Base-by-base conservation (phyloP, 495 filamentous ascomycete species). In the Pseudevernia furfuracea region DNA sequence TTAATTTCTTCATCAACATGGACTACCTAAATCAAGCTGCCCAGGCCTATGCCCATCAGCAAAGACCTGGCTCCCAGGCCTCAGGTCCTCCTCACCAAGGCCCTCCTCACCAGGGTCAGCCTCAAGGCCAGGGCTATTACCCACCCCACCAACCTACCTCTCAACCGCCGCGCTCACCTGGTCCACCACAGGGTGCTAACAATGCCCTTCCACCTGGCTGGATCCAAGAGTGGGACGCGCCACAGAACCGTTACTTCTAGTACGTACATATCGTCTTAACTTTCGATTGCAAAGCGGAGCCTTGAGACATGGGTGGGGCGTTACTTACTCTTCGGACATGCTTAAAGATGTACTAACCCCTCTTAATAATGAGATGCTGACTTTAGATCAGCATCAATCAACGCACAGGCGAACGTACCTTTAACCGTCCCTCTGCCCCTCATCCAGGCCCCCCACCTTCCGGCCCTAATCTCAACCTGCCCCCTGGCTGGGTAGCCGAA, bases 201-300 rank as follows among this genome's bases (percentile, higher is more conserved):
- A 21, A 34, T 55, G 30, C 17, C 21, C 52, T 55, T 6, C 52
- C 52, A 10, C 52, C 52, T 19, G 52, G 52, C 30, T 55, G 52
- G 52, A 55, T 55, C 30, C 30, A 55, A 55, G 52, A 55, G 30
- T 55, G 52, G 52, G 52, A 55, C 52, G 52, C 52, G 14, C 52
- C 52, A 34, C 30, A 55, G 10, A 55, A 55, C 12, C 52, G 52
- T 3, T 55, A 34, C 30, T 55, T 55, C 17, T 55, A 55, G 52
- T 55, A 55, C 14, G 52, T 55, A 7, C 30, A 34, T 17, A 21
- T 21, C 2, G 3, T 21, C 28, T 4, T 7, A 15, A 34, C 19
- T 34, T n/a, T 34, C 52, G 12, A 19, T 17, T 0, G 30, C 11
- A 0, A n/a, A 34, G 1, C 21, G 15, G 25, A 49, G 0, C 25